Percentiles rank a stretch among this genome's conserved stretches.
Evolutionary conservation across 306 rosid species (phyloP).

Genomic region (Crotalaria pallida): DNA sequence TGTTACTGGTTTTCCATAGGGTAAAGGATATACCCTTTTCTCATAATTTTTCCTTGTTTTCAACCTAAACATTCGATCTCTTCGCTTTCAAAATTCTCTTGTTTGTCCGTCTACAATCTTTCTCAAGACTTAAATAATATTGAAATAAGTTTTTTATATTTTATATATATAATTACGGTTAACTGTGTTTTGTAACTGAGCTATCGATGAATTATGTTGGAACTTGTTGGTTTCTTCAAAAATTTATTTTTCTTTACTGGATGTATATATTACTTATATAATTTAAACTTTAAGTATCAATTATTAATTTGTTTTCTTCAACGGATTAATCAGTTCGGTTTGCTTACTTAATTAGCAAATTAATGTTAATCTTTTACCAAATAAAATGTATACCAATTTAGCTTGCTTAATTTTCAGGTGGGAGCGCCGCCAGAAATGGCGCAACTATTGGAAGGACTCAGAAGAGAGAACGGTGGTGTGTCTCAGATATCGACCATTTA

Average conservation of each 20-base stretch:
- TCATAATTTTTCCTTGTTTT: not conserved
- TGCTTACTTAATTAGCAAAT: not conserved
- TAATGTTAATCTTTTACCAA: too few relatives aligned
- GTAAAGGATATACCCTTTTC: too few relatives aligned
- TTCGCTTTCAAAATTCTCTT: not conserved
- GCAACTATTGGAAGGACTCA: constrained; percentile 40
- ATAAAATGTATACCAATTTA: too few relatives aligned
- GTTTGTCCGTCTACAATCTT: not conserved
- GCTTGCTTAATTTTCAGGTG: constrained; percentile 36
- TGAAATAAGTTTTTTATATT: too few relatives aligned
- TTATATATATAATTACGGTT: too few relatives aligned
- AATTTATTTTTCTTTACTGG: not conserved
- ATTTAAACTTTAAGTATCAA: not conserved
- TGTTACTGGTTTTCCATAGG: not conserved
- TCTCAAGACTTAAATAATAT: too few relatives aligned
- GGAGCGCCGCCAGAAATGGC: constrained; percentile 65
- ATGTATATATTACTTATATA: not conserved
- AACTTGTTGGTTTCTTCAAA: not conserved
- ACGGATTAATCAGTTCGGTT: not conserved
- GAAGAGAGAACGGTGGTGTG: constrained; percentile 23
- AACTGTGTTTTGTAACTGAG: not conserved
- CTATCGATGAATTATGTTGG: too few relatives aligned
- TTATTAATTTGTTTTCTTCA: not conserved
- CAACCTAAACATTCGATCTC: not conserved
- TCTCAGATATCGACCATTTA: constrained; percentile 26